Base-by-base conservation (phyloP, 2,329 filamentous ascomycete genomes). In the Diplocarpon rosae region DNA sequence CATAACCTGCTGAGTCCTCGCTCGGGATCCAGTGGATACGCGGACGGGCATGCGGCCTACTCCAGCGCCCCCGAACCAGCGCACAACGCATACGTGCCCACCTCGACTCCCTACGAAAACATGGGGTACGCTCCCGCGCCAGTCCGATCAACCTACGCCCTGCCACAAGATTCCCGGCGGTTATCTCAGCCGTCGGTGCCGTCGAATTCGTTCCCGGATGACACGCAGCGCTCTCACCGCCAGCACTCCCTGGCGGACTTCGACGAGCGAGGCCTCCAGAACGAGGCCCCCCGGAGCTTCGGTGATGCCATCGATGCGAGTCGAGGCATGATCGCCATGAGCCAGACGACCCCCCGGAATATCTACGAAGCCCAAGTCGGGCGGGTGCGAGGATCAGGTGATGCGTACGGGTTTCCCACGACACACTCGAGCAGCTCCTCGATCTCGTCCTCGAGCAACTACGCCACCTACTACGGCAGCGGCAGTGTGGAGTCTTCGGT, bases 261-360 rank as follows among this genome's bases (percentile, higher is more conserved):
- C 63, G 57, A 61, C 52, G 73, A 74, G 66, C 75, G 78, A 63
- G 66, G 76, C 41, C 70, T 66, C 63, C 75, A 66, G 69, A 76
- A 67, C 61, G 80, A 70, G 64, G 59, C 65, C 39, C 70, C 73
- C 44, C 72, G 82, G 56, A 83, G 80, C 56, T 93, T 89, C 63
- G 85, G 83, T 54, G 90, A 95, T 61, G 86, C 87, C 24, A 78
- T 96, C 45, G 90, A 95, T 63, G 89, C 89, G 17, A 89, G 88
- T 62, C 84, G 92, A 50, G 87, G 88, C 56, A 95, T 96, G 85
- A 76, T 95, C 20, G 87, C 88, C 31, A 85, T 96, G 75, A 94
- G 86, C 73, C 88, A 95, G 67, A 88, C 95, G 59, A 94, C 88
- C 6, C 87, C 89, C 11, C 74, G 89, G 50, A 92, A 90, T 62